A percentile compares a stretch with the other conserved stretches of the same genome.
Conservation (phyloP, 108 stramenopile species). For the Nitzschia putrida region DNA sequence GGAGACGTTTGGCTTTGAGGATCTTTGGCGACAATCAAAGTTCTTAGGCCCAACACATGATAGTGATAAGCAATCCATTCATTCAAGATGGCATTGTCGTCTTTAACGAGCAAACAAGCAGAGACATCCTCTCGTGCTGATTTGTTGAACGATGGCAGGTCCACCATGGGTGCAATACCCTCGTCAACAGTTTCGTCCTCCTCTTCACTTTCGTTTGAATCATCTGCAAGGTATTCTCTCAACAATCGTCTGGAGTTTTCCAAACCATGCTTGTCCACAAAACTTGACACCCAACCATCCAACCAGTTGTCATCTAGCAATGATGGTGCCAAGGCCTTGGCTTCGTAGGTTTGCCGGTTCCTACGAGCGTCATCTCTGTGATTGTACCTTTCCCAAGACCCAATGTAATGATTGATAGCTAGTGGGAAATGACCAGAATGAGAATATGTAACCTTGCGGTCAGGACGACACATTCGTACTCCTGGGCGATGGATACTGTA, state of each 20-base stretch:
- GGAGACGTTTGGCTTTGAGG: constrained; percentile 28
- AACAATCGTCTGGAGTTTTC: constrained; percentile 18
- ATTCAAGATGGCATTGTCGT: constrained; percentile 44
- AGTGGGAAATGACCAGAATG: constrained; percentile 15
- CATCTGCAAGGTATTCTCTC: constrained; percentile 3
- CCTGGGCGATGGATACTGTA: constrained; percentile 21
- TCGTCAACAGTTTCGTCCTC: neutral
- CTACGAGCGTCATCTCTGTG: constrained; percentile 34
- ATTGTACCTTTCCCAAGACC: constrained; percentile 43
- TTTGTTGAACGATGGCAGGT: neutral
- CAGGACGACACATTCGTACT: constrained; percentile 18
- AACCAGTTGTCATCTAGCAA: constrained; percentile 23
- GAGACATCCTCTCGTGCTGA: constrained; percentile 15
- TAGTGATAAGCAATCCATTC: constrained; percentile 65
- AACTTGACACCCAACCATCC: constrained; percentile 27
- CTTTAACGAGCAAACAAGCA: constrained; percentile 42
- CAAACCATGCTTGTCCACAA: constrained; percentile 25
- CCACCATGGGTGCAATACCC: neutral
- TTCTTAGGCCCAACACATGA: constrained; percentile 31
- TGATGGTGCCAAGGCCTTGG: constrained; percentile 13
- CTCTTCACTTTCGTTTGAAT: neutral
- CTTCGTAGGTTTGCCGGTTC: constrained; percentile 22
- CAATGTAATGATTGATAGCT: constrained; percentile 25
- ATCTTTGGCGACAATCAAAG: constrained; percentile 39
- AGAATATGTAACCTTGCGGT: neutral